phyloP scores from a whole-genome alignment of 2,329 filamentous ascomycete species.

The Pleomassaria siparia region DNA sequence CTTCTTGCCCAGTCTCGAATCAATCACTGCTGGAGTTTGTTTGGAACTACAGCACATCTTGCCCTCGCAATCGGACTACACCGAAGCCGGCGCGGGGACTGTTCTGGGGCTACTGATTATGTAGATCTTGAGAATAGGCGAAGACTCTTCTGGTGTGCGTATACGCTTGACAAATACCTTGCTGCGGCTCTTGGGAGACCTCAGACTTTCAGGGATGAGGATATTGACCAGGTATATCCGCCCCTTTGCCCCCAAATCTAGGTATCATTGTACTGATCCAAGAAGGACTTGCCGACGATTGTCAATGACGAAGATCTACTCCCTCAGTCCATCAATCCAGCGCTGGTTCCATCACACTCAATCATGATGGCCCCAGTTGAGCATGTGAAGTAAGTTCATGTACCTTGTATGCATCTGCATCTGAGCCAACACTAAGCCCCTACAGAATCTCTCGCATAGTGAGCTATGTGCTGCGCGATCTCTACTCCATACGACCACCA shows the following conservation, averaged over 20 bases:
- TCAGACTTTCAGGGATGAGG: conserved; percentile 62
- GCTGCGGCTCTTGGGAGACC: conserved; percentile 65
- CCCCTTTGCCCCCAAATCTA: not conserved
- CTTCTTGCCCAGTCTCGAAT: conserved; percentile 60
- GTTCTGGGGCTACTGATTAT: conserved; percentile 44
- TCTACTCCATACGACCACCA: conserved; percentile 46
- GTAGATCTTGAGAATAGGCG: conserved; percentile 56
- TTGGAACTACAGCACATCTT: conserved; percentile 59
- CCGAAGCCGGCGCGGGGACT: conserved; percentile 38
- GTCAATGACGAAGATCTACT: conserved; percentile 38
- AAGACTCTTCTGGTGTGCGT: conserved; percentile 64
- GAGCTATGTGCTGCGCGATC: conserved; percentile 47
- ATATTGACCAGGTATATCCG: conserved; percentile 61
- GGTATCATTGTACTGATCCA: conserved; percentile 13
- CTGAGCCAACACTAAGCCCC: not conserved
- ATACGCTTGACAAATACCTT: conserved; percentile 64
- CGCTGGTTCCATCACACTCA: conserved; percentile 33
- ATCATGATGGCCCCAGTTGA: conserved; percentile 51
- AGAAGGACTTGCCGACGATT: conserved; percentile 39
- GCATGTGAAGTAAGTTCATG: conserved; percentile 40
- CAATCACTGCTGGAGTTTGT: conserved; percentile 63
- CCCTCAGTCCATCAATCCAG: conserved; percentile 27
- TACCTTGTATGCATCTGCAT: not conserved
- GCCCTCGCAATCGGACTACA: conserved; percentile 51
- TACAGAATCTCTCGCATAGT: conserved; percentile 48